Percentiles rank a stretch among this genome's conserved stretches.
Conservation (phyloP, 2,329 filamentous ascomycete species). For the Knufia fluminis region DNA sequence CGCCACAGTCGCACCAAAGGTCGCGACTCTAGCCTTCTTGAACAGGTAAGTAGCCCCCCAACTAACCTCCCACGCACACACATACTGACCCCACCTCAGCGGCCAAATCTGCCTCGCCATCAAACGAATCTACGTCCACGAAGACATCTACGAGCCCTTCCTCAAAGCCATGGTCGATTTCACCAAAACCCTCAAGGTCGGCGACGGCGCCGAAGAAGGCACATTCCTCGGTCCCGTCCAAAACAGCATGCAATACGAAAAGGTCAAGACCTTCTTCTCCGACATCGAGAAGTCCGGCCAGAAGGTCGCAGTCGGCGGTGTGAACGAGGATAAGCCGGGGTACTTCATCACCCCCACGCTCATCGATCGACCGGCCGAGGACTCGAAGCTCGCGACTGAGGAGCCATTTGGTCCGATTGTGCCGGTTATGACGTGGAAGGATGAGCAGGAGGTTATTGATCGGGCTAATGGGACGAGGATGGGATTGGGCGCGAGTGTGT, state of each 20-base stretch:
- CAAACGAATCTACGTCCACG: slow-evolving; percentile 51
- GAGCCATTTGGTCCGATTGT: slow-evolving; percentile 59
- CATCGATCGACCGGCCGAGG: slow-evolving; percentile 48
- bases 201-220: slow-evolving; percentile 32
- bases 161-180: slow-evolving; percentile 38
- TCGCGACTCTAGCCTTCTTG: slow-evolving; percentile 45
- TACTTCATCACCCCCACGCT: slow-evolving; percentile 54
- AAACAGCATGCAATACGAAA: slow-evolving; percentile 57
- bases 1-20: slow-evolving; percentile 39
- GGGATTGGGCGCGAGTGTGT: slow-evolving; percentile 51
- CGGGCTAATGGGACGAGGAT: slow-evolving; percentile 46
- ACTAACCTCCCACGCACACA: background rate
- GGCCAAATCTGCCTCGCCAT: slow-evolving; percentile 49
- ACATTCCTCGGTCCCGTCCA: slow-evolving; percentile 54
- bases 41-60: slow-evolving; percentile 32
- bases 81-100: background rate
- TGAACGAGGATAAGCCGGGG: slow-evolving; percentile 35
- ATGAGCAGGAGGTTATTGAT: slow-evolving; percentile 50
- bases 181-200: slow-evolving; percentile 25
- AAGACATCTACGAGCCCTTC: slow-evolving; percentile 45
- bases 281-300: slow-evolving; percentile 48
- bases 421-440: slow-evolving; percentile 52
- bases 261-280: slow-evolving; percentile 47
- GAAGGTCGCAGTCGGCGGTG: slow-evolving; percentile 45
- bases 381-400: slow-evolving; percentile 47